Evolutionary conservation across 225 moss, liverwort and hornwort genomes (phyloP), one percentile per base, ranked within the genome.

Genomic region (Asterella californica): DNA sequence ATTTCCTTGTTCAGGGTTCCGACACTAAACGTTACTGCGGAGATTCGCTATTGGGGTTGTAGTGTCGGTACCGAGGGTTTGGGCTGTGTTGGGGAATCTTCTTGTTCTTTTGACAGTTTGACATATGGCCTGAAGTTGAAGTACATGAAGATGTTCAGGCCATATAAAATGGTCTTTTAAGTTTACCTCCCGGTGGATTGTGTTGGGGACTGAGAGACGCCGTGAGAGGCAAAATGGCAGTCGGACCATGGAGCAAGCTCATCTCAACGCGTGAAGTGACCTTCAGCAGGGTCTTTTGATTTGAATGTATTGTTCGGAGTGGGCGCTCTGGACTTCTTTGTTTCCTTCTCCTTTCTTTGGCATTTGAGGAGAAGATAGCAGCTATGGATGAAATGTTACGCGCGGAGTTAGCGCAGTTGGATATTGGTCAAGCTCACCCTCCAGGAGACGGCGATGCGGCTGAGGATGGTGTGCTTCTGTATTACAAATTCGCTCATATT

Each of bases 401-500:
- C 6, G 37, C 25, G 37, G 76, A 61, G 6, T 52, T 60, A 9
- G 60, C 34, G 36, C 34, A 42, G 19, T 25, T 77, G 64, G 37
- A 46, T 38, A 12, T 34, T 11, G 2, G 62, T 30, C 21, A 45
- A 34, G 21, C 46, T 8, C 6, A 0, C 17, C 27, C 27, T 32
- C 46, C 14, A 1, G 29, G n/a, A n/a, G 36, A 25, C 8, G 42
- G 30, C n/a, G 37, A 73, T 38, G 57, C n/a, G 4, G 79, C 59
- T 34, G 80, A 80, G 62, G 82, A 91, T 80, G 97, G 94, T 71
- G 93, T 99, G 77, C 86, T 99, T 50, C 93, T 99, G 0, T 99
- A 99, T 83, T 99, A 95, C 86, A 93, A 99, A 72, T 99, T 99
- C 67, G 89, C 90, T 22, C 27, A 60, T 18, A 84, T 99, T 57